Evolutionary conservation across 495 filamentous ascomycete species (phyloP).

Genomic region (Talaromyces borbonicus): DNA sequence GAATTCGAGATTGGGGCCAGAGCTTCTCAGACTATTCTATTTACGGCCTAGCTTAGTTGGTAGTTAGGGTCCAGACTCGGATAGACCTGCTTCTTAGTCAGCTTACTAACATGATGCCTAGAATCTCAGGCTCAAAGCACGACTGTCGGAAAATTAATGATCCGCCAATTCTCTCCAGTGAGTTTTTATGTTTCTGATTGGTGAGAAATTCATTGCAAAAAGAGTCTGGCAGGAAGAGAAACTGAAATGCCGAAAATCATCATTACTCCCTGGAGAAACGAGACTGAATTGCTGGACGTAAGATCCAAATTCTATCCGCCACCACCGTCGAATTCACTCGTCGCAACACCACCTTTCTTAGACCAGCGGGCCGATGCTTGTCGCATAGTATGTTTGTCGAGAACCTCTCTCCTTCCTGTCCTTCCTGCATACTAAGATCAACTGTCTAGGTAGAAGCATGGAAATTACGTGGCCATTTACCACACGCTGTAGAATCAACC

Average conservation of each 20-base stretch:
- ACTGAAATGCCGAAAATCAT: constrained; percentile 59
- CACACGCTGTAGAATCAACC: constrained; percentile 74
- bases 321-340: constrained; percentile 16
- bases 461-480: constrained; percentile 62
- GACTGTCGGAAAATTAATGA: too few relatives aligned
- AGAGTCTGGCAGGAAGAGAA: neutral
- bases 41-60: neutral
- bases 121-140: too few relatives aligned
- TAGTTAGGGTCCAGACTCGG: neutral
- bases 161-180: too few relatives aligned
- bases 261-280: constrained; percentile 70
- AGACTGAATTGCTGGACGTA: constrained; percentile 53
- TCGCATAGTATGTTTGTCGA: constrained; percentile 35
- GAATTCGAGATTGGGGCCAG: constrained; percentile 1
- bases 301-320: constrained; percentile 56
- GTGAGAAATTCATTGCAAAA: neutral
- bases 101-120: too few relatives aligned
- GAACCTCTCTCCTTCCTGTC: constrained; percentile 7
- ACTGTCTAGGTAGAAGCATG: constrained; percentile 38
- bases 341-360: constrained; percentile 5
- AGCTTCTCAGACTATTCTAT: neutral
- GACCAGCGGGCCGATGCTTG: constrained; percentile 36
- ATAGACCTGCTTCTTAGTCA: too few relatives aligned
- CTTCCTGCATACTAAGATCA: neutral
- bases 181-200: constrained; percentile 3